Percentiles rank a stretch among this genome's conserved stretches.
These are phyloP conservation scores for Sesbania bispinosa DNA, from an alignment of 306 rosid species.

Conservation along the genomic window DNA sequence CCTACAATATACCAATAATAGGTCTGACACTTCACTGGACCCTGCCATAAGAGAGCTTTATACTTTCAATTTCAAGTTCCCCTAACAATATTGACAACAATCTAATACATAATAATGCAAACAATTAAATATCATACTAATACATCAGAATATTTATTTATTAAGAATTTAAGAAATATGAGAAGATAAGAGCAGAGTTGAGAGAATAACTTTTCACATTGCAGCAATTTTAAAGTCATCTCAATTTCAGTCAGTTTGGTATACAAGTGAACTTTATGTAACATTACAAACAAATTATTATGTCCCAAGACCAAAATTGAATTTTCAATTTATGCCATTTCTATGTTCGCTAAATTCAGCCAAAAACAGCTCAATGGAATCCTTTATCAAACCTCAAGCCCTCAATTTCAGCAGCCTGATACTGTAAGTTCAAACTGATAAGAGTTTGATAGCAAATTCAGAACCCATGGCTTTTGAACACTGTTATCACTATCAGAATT, in stretches of 20 bases:
- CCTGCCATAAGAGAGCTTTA: too few relatives aligned
- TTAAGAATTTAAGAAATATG: neutral
- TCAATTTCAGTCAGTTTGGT: neutral
- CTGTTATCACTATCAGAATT: too few relatives aligned
- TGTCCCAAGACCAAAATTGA: too few relatives aligned
- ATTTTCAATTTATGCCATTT: neutral
- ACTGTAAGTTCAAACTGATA: neutral
- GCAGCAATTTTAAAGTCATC: neutral
- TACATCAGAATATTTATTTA: neutral
- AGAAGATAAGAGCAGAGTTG: neutral
- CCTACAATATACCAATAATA: too few relatives aligned
- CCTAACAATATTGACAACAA: too few relatives aligned
- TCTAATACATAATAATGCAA: too few relatives aligned
- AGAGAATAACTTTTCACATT: neutral
- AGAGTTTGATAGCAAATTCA: neutral
- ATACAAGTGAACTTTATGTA: neutral
- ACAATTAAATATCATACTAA: too few relatives aligned
- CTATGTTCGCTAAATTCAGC: neutral
- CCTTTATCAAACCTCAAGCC: neutral
- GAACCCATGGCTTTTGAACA: neutral
- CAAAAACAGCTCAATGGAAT: neutral
- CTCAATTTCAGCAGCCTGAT: neutral
- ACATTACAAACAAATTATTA: too few relatives aligned
- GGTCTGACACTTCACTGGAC: too few relatives aligned
- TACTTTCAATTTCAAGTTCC: too few relatives aligned